Conservation (phyloP, 331 rosid species). For the Spiraea crenata region DNA sequence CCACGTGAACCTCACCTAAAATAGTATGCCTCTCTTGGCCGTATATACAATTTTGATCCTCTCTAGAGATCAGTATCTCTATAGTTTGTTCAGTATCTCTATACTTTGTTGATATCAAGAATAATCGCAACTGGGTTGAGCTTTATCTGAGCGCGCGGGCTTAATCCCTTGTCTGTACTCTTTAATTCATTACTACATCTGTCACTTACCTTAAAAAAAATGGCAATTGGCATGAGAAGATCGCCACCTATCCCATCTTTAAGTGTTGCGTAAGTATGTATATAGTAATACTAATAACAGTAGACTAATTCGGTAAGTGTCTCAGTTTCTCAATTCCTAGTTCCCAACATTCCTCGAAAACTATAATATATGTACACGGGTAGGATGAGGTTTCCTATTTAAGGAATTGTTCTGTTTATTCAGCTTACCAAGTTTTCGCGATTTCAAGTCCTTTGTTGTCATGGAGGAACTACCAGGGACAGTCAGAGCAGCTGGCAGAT, state of each 20-base stretch:
- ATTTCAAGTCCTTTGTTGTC: neutral
- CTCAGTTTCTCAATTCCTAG: neutral
- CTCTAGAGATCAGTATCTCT: neutral
- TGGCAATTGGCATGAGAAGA: neutral
- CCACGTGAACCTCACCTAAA: slow-evolving; percentile 1
- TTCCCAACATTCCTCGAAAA: neutral
- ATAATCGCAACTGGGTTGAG: neutral
- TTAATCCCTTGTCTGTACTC: too few species aligned
- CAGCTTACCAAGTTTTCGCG: too few species aligned
- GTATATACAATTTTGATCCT: neutral
- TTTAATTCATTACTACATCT: too few species aligned
- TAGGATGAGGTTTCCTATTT: slow-evolving; percentile 14
- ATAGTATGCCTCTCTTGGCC: neutral
- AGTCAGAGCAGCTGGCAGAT: slow-evolving; percentile 9
- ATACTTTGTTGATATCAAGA: neutral
- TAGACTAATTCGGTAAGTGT: neutral
- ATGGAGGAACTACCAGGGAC: slow-evolving; percentile 17
- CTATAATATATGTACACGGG: neutral
- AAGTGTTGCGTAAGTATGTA: neutral
- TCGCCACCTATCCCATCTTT: neutral
- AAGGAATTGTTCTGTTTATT: neutral
- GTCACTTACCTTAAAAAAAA: neutral
- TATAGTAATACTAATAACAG: neutral
- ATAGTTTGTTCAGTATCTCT: too few species aligned
- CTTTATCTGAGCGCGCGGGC: too few species aligned